Evolutionary conservation across 371 early-diverging fungal genomes (phyloP), one percentile per base, ranked within the genome.

Genomic region (Catenaria anguillulae): DNA sequence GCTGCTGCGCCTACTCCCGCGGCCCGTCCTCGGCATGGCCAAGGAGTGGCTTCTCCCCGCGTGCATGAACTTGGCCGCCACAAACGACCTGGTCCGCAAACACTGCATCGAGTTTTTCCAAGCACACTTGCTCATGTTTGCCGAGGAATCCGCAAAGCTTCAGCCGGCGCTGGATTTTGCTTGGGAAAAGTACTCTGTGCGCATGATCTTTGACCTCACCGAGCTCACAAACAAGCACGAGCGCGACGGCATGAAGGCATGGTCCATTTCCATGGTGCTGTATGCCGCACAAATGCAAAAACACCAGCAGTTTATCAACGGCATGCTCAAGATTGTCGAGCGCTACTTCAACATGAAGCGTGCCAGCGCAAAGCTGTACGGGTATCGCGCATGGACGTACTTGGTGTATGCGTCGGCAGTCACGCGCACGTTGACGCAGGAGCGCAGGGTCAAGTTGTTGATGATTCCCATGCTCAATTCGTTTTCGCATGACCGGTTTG

Each of bases 261-360:
- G 58, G 58, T 58, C 58, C 8, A 21, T 40, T 6, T 24, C 31
- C 26, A 21, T 58, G n/a, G 58, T 58, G 34, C 36, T 58, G 26
- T 23, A n/a, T 26, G 58, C 40, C 43, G 8, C 24, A 1, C 34
- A 58, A 13, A 23, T 58, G 13, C 33, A 15, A 10, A 10, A 13
- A 24, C 12, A 8, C 40, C 40, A 34, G 33, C 36, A 34, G 29
- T 58, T 40, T 29, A 23, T 36, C 58, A 58, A 58, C 58, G 58
- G 58, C 40, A 40, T 58, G 42, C 58, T 58, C 58, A 58, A 58
- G 42, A 58, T 58, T 26, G 58, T 36, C 58, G 58, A 58, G 58
- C 36, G 42, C 24, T 33, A 24, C 35, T 58, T 58, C 58, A 58
- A 58, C 31, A 19, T 42, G 13, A 58, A 58, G 17, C 31, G 36